Base-by-base conservation (phyloP, 1,139 yeast species). In the Tardiomyces depauwii region DNA sequence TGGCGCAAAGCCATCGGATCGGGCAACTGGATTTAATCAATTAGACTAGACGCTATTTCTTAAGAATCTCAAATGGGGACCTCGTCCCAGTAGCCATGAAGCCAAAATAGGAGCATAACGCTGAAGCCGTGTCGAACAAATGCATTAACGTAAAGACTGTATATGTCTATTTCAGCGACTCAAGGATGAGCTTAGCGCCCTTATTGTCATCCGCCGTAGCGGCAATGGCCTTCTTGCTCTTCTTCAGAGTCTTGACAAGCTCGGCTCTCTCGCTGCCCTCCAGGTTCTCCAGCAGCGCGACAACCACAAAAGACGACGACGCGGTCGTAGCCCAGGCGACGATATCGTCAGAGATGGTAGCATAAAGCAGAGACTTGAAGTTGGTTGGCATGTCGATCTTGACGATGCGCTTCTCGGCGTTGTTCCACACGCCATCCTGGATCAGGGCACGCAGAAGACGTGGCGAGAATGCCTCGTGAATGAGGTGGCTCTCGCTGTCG, bases 401-500 rank as follows among this genome's bases (percentile, higher is more conserved):
- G 44, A 67, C 75, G 32, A 77, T 64, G 45, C 65, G 66, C 56
- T 74, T 74, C 53, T 77, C 76, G 59, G 77, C 77, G 58, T 74
- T 76, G 55, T 78, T 72, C 77, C 88, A 88, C 59, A 76, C 78
- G 64, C 95, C 93, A 36, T 56, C 62, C 65, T 87, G 95, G 51
- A 87, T 82, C 58, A 89, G 71, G 2, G 86, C 72, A 64, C 88
- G 83, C 54, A 89, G 68, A 40, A 84, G 71, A 68, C 97, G 80
- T n/a, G 85, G 73, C 5, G 59, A 56, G 40, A 55, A 56, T 10
- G 57, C 52, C 25, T 33, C 44, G 32, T 28, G 13, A 11, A 43
- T 23, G 19, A 40, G 41, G 18, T 47, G 49, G 14, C 12, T 39
- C 2, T 40, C 44, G 14, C 38, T 47, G 1, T 49, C 49, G n/a